These are phyloP conservation scores for Pichia sp. DNA, from an alignment of 1,139 yeast species.

Conservation along the genomic window DNA sequence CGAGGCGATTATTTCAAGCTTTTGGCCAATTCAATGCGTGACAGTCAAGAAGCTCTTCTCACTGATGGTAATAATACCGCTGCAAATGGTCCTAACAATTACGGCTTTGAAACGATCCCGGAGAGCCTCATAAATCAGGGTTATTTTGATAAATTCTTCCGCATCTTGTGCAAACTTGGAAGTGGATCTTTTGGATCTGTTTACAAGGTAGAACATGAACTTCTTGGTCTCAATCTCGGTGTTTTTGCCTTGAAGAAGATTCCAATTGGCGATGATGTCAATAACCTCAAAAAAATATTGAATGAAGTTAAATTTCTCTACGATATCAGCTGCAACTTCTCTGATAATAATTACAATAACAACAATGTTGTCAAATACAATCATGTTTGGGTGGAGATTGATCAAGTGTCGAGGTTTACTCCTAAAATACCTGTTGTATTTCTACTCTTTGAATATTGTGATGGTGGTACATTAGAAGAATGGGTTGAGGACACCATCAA, in stretches of 20 bases:
- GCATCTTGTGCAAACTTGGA: conserved; percentile 47
- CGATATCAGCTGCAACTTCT: conserved; percentile 30
- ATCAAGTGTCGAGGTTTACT: conserved; percentile 49
- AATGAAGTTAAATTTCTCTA: conserved; percentile 67
- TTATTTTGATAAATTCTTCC: conserved; percentile 64
- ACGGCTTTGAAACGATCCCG: conserved; percentile 26
- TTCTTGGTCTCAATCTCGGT: conserved; percentile 68
- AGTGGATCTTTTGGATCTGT: conserved; percentile 84
- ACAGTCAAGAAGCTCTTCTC: conserved; percentile 15
- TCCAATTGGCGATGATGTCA: conserved; percentile 69
- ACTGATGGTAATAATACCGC: conserved; percentile 7
- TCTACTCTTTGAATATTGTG: conserved; percentile 79
- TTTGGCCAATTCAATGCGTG: conserved; percentile 17
- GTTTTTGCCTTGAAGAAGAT: conserved; percentile 78
- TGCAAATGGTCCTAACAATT: neutral
- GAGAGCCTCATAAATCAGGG: conserved; percentile 58
- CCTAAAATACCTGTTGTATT: conserved; percentile 74
- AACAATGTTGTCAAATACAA: conserved; percentile 70
- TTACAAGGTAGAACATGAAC: conserved; percentile 70
- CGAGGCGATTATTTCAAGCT: conserved; percentile 24
- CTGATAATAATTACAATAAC: conserved; percentile 11
- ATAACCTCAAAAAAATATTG: conserved; percentile 61
- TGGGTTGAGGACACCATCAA: conserved; percentile 36
- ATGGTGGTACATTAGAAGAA: conserved; percentile 80
- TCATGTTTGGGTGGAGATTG: conserved; percentile 87